Evolutionary conservation across 2,329 filamentous ascomycete species (phyloP), one percentile per base, ranked within the genome.

Genomic region (Calonectria pseudoturangicola): DNA sequence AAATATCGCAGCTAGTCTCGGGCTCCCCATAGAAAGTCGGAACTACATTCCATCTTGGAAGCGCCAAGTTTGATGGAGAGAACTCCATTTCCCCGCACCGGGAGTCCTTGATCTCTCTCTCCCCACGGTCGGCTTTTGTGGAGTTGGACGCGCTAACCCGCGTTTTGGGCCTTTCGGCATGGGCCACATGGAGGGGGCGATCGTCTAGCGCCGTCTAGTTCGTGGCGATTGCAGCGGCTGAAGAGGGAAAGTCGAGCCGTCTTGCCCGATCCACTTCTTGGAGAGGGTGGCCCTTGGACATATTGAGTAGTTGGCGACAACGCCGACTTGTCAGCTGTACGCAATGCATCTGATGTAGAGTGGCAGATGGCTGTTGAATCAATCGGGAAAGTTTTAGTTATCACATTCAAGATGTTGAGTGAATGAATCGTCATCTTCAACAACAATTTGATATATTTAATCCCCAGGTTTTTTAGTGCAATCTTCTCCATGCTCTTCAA

Each of bases 201-300:
- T 41, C 5, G 33, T 41, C 33, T 58, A 58, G 54, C 54, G 54
- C 21, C n/a, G 33, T 41, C n/a, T 58, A n/a, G 33, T 25, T 15
- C 33, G 21, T 41, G 54, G 54, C 54, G 15, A 33, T 41, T 16
- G 54, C 33, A 39, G 58, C 28, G 27, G 4, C 16, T 25, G 3
- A 16, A 27, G 28, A 25, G 41, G 62, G 63, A 51, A 66, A 66
- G 63, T 66, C 63, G 63, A 66, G 63, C 63, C 63, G 63, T 48
- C 30, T 51, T 66, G 43, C 63, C 63, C 6, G 10, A 54, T 47
- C 45, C n/a, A 47, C 43, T 4, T 21, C 28, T 18, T 25, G 13
- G 21, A 27, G 5, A 15, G n/a, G 8, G 13, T 27, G 33, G 1
- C n/a, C 36, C 5, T 8, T 41, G 54, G n/a, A 15, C n/a, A 7